phyloP scores from a whole-genome alignment of 352 stramenopile species.

The Globisporangium parvum region DNA sequence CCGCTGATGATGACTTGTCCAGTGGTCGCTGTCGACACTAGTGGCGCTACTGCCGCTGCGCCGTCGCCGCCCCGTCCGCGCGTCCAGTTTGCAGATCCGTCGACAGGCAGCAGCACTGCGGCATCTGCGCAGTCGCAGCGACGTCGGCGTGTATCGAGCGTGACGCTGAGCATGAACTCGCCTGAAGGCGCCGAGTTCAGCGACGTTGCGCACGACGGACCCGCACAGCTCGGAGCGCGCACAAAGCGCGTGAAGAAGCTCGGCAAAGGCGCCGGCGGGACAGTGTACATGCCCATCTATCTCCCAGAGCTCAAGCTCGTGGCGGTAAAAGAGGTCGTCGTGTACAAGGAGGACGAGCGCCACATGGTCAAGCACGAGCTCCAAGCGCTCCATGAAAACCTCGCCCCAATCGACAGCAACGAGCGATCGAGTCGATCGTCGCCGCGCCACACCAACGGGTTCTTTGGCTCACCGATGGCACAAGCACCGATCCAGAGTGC shows the following conservation, averaged over 20 bases:
- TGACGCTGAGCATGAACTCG: conserved; percentile 53
- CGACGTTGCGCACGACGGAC: conserved; percentile 69
- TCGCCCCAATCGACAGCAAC: conserved; percentile 47
- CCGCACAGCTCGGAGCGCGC: conserved; percentile 45
- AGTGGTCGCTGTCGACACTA: not conserved
- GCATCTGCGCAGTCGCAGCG: not conserved
- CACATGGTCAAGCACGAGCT: conserved; percentile 86
- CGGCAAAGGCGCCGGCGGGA: conserved; percentile 78
- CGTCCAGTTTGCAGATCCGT: conserved; percentile 8
- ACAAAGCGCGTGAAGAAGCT: conserved; percentile 68
- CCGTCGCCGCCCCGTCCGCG: not conserved
- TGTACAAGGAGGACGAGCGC: conserved; percentile 77
- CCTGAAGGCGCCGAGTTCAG: conserved; percentile 66
- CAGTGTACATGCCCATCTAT: conserved; percentile 81
- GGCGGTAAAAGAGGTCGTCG: conserved; percentile 79
- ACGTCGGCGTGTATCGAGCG: conserved; percentile 39
- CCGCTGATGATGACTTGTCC: conserved; percentile 31
- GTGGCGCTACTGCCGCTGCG: too few relatives aligned
- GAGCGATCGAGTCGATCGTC: not conserved
- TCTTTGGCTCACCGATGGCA: conserved; percentile 8
- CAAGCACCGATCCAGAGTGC: not conserved
- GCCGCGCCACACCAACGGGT: not conserved
- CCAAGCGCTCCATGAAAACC: conserved; percentile 79
- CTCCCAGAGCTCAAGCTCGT: conserved; percentile 79
- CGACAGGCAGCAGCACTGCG: not conserved